phyloP scores from a whole-genome alignment of 2,329 filamentous ascomycete species.

The Penicillium italicum region DNA sequence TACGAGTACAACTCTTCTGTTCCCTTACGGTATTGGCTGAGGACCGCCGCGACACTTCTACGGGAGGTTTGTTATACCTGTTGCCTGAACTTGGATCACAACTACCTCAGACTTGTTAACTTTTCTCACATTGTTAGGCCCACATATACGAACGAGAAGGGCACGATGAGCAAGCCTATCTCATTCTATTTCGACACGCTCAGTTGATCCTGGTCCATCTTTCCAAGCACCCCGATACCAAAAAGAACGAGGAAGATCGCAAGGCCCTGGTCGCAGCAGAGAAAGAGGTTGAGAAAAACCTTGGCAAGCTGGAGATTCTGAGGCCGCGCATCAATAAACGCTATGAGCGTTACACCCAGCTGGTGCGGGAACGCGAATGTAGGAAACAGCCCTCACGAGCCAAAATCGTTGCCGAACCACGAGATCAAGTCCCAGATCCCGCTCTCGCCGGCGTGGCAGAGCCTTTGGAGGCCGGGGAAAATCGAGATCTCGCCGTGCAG shows the following conservation, averaged over 20 bases:
- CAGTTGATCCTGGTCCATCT: conserved; percentile 76
- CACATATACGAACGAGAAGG: conserved; percentile 79
- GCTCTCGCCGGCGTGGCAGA: conserved; percentile 57
- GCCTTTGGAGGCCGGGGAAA: conserved; percentile 65
- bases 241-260: conserved; percentile 58
- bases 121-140: conserved; percentile 53
- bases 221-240: conserved; percentile 68
- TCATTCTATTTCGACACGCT: conserved; percentile 86
- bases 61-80: conserved; percentile 64
- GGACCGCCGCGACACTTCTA: conserved; percentile 72
- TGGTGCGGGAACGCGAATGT: conserved; percentile 46
- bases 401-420: conserved; percentile 12
- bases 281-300: conserved; percentile 60
- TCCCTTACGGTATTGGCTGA: conserved; percentile 74
- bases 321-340: conserved; percentile 73
- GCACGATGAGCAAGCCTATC: conserved; percentile 82
- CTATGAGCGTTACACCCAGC: conserved; percentile 64
- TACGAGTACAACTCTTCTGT: conserved; percentile 79
- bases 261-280: conserved; percentile 55
- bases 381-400: conserved; percentile 31
- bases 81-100: background rate
- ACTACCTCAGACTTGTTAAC: background rate
- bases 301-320: conserved; percentile 70
- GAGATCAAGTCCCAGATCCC: conserved; percentile 48
- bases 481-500: conserved; percentile 72